Evolutionary conservation across 192 early-diverging fungal genomes (phyloP), one percentile per base, ranked within the genome.

Genomic region (Entrophospora sp.): DNA sequence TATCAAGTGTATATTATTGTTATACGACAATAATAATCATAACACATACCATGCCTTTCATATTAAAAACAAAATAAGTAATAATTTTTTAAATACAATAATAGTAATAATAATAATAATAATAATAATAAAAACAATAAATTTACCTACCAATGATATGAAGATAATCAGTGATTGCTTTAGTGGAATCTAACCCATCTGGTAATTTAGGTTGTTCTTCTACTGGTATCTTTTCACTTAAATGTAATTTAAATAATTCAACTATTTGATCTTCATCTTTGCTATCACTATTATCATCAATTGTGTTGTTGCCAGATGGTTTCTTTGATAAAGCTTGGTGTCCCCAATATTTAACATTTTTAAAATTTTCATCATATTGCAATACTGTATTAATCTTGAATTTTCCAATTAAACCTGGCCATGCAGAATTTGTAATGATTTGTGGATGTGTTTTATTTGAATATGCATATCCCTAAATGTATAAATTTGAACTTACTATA

Each of bases 91-190:
- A 44, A 16, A 44, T 44, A 44, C 9, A 13, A 3, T 44, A n/a
- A 44, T 44, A n/a, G 18, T 44, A 13, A 44, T n/a, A n/a, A n/a
- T n/a, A n/a, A n/a, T n/a, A n/a, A n/a, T n/a, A n/a, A n/a, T n/a
- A n/a, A n/a, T n/a, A n/a, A n/a, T n/a, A n/a, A n/a, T n/a, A 44
- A 44, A 44, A n/a, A 4, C 5, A 44, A 44, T 44, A 27, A 27
- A 51, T 25, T 27, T 51, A 51, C 48, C 52, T 16, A 56, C 34
- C 5, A 4, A 20, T 56, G 4, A 34, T 16, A 56, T n/a, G n/a
- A n/a, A n/a, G 20, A 60, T 42, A 60, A 60, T 60, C 58, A 13
- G 38, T 30, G 16, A 60, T 60, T 3, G 58, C 58, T 60, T 42
- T 60, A 0, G 25, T 60, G 42, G 14, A 28, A 27, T 28, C 13